Base-by-base conservation (phyloP, 768 basidiomycete genomes). In the Podaxis rugospora region DNA sequence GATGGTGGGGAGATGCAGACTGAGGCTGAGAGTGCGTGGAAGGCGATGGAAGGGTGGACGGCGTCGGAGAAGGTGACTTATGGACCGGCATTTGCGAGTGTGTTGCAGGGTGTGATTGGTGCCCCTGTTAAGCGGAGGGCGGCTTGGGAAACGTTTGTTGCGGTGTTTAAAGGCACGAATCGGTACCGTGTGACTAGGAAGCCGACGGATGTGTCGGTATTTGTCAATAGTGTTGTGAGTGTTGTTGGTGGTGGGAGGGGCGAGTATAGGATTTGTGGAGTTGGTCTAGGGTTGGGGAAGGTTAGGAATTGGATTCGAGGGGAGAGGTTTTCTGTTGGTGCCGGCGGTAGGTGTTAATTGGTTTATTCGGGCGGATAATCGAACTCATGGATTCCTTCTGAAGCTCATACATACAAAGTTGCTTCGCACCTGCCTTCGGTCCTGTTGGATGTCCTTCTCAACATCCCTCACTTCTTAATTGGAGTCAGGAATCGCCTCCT, bases 31-130 rank as follows among this genome's bases (percentile, higher is more conserved):
- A 77, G 74, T 42, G 69, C 77, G 35, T 76, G 77, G 68, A 79
- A 78, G 66, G 74, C 82, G 2, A 89, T 86, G 80, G 83, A 85
- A 61, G 79, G 80, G 44, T 93, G 91, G 91, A 90, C 83, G 5
- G 78, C 84, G 6, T 85, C 88, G 5, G 90, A 92, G 71, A 87
- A 84, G 67, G 67, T 84, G 42, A 83, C 86, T 14, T 93, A 93
- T 68, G 89, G 88, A 1, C 74, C 84, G 9, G 89, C 89, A 9
- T 89, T 89, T 70, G 78, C 77, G 39, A 76, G 86, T 9, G 70
- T 80, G 21, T 71, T 78, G 59, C 76, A 76, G 39, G 67, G 72
- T 23, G 61, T 69, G 16, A 64, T 64, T 16, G 67, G 67, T 0
- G 63, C 73, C 2, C 64, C 70, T 9, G 65, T 67, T 25, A 66